Evolutionary conservation across 2,329 filamentous ascomycete genomes (phyloP), one percentile per base, ranked within the genome.

Genomic region (Monilinia fructigena): DNA sequence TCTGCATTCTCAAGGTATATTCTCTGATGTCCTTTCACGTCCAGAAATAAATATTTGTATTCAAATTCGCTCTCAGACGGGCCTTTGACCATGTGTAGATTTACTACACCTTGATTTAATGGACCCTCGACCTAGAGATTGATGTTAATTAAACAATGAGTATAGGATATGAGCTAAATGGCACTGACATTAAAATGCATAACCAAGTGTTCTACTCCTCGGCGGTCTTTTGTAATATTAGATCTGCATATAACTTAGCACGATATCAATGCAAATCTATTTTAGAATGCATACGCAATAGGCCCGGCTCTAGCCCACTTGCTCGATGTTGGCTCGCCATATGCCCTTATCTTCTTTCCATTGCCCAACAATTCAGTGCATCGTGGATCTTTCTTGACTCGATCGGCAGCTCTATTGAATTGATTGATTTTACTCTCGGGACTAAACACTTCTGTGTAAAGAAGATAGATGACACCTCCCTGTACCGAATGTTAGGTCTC

Each of bases 371-470:
- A 76, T 66, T 89, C 86, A 38, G 88, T 81, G 75, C 91, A 96
- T 66, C 86, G 82, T 0, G 84, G 77, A 74, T 96, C 90, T 63
- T 84, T 83, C 76, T 89, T 91, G 76, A 98, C 88, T 68, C 88
- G 87, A 74, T 91, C 86, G 58, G 96, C 90, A 0, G 92, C 91
- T 70, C 90, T 89, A 79, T 96, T 96, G 83, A 96, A 97, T 76
- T 95, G 88, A 66, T 88, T 86, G 20, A 90, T 94, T 78, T 92
- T 93, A 81, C 91, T 95, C 75, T 93, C 89, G 26, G 90, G 85
- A 4, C 90, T 90, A 77, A 96, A 92, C 55, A 96, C 90, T 69
- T 96, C 92, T 4, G 86, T 85, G 78, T 90, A 96, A 28, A 96
- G 82, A 60, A 95, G 83, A 73, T 91, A 92, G 65, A 83, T 84